Evolutionary conservation across 176 grass and related monocot species (phyloP).

Genomic region (Carex parvula): DNA sequence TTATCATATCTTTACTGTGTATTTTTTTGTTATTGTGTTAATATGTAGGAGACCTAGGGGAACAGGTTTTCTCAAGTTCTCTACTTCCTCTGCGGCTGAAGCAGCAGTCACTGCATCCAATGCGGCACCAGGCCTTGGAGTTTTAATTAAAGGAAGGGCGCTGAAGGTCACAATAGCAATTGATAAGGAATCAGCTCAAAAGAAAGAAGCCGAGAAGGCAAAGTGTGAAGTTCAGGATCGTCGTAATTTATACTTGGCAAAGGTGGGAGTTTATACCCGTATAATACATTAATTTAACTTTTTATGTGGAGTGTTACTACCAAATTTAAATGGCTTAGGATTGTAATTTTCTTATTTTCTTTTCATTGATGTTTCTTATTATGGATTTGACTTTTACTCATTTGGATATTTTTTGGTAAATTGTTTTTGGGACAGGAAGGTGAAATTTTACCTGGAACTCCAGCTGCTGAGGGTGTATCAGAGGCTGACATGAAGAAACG

Average conservation of each 20-base stretch:
- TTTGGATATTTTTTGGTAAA: conserved; percentile 25
- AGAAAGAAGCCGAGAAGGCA: conserved; percentile 62
- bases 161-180: conserved; percentile 75
- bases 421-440: conserved; percentile 59
- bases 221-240: conserved; percentile 76
- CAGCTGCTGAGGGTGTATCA: conserved; percentile 82
- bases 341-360: neutral
- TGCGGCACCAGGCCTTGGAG: conserved; percentile 75
- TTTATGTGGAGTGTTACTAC: neutral
- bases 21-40: neutral
- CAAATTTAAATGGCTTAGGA: neutral
- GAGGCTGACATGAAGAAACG: conserved; percentile 89
- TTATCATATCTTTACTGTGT: neutral
- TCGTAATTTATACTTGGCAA: conserved; percentile 82
- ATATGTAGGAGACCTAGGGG: conserved; percentile 73
- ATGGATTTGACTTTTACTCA: conserved; percentile 11
- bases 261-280: conserved; percentile 39
- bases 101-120: conserved; percentile 64
- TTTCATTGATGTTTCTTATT: neutral
- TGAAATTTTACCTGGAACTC: conserved; percentile 72
- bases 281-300: conserved; percentile 3
- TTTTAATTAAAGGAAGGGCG: conserved; percentile 70
- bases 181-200: conserved; percentile 81
- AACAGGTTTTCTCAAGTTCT: conserved; percentile 79
- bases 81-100: conserved; percentile 55